Evolutionary conservation across 2,329 filamentous ascomycete species (phyloP).

Genomic region (Fusarium robinianum): DNA sequence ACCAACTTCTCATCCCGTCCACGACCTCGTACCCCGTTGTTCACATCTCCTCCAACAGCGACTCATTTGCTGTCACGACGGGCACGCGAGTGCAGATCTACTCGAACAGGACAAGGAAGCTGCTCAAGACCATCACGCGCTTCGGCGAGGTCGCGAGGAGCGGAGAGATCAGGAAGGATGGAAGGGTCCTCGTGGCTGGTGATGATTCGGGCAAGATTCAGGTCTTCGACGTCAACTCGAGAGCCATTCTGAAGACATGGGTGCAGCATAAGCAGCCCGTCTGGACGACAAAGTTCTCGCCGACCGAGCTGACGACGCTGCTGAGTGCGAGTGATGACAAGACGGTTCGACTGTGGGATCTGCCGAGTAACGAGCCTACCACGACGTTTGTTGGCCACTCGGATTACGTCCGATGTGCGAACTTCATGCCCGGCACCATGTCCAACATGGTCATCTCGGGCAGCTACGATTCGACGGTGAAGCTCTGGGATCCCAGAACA

Average conservation of each 20-base stretch:
- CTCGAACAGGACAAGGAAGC: slow-evolving; percentile 87
- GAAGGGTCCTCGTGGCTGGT: slow-evolving; percentile 85
- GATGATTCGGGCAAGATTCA: slow-evolving; percentile 92
- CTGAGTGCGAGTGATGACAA: slow-evolving; percentile 92
- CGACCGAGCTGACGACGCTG: slow-evolving; percentile 79
- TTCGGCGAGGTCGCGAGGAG: slow-evolving; percentile 91
- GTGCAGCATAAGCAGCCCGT: slow-evolving; percentile 91
- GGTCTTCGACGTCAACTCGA: slow-evolving; percentile 86
- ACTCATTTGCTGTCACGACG: slow-evolving; percentile 91
- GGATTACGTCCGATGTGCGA: slow-evolving; percentile 88
- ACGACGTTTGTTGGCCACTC: slow-evolving; percentile 82
- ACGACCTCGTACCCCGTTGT: slow-evolving; percentile 89
- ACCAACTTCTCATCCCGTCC: slow-evolving; percentile 85
- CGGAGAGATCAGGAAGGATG: slow-evolving; percentile 86
- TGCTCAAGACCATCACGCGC: slow-evolving; percentile 90
- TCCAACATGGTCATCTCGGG: slow-evolving; percentile 84
- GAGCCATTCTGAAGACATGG: slow-evolving; percentile 95
- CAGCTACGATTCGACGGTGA: slow-evolving; percentile 92
- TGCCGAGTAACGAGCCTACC: slow-evolving; percentile 77
- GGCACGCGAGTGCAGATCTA: slow-evolving; percentile 92
- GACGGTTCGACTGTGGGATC: slow-evolving; percentile 92
- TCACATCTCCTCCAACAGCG: slow-evolving; percentile 77
- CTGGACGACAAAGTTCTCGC: slow-evolving; percentile 91
- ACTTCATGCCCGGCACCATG: slow-evolving; percentile 76
- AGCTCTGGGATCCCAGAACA: slow-evolving; percentile 87